Percentiles rank a stretch among this genome's conserved stretches.
These are phyloP conservation scores for Teratosphaeria pseudoeucalypti DNA, from an alignment of 2,329 filamentous ascomycete species.

Conservation along the genomic window DNA sequence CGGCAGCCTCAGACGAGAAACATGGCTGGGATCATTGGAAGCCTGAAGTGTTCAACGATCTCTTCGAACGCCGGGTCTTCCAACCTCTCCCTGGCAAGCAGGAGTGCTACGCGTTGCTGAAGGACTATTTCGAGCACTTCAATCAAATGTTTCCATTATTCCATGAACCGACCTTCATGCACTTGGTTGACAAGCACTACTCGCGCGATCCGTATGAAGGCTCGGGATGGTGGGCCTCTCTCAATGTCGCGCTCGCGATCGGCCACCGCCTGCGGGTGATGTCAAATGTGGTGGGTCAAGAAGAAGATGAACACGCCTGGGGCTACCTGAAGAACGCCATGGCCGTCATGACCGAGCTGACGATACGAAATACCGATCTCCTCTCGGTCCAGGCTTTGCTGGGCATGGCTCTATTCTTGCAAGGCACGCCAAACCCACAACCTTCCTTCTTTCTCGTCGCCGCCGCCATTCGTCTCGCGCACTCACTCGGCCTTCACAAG, in stretches of 20 bases:
- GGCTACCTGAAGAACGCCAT: constrained; percentile 93
- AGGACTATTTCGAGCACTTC: constrained; percentile 96
- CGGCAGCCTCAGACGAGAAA: constrained; percentile 73
- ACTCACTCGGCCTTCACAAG: constrained; percentile 93
- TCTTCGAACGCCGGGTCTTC: constrained; percentile 79
- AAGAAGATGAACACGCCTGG: constrained; percentile 93
- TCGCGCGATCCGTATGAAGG: constrained; percentile 86
- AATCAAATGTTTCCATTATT: constrained; percentile 98
- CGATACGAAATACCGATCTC: constrained; percentile 91
- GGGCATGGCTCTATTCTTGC: constrained; percentile 87
- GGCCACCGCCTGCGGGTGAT: constrained; percentile 86
- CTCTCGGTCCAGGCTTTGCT: constrained; percentile 88
- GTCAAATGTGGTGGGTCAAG: constrained; percentile 82
- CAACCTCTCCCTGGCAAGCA: constrained; percentile 71
- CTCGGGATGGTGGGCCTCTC: constrained; percentile 95
- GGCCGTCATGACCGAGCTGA: constrained; percentile 82
- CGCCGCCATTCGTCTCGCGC: constrained; percentile 78
- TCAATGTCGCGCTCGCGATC: constrained; percentile 90
- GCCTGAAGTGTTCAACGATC: constrained; percentile 88
- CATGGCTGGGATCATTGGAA: constrained; percentile 98
- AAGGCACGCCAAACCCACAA: constrained; percentile 93
- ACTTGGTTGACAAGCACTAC: constrained; percentile 88
- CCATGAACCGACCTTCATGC: constrained; percentile 97
- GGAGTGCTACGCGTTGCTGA: constrained; percentile 79
- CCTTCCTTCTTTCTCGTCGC: constrained; percentile 86